Base-by-base conservation (phyloP, 495 filamentous ascomycete genomes). In the Letharia lupina region DNA sequence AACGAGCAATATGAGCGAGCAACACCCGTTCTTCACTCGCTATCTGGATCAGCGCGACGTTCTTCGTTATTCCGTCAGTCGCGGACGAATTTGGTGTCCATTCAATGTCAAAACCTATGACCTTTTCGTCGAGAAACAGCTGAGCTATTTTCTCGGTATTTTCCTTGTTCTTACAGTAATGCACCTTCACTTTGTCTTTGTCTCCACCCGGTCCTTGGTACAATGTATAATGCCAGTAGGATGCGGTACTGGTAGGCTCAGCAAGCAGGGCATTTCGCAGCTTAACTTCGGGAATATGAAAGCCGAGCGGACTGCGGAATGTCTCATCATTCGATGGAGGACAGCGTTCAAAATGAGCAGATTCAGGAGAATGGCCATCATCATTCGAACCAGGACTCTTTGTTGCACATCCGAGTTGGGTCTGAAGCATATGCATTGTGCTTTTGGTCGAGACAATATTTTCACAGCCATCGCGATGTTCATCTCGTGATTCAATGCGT, bases 61-160 rank as follows among this genome's bases (percentile, higher is more conserved):
- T 91, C 50, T 78, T 77, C 65, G 84, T 85, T 48, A 83, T 75
- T 13, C 81, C 79, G 56, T 80, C 72, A 62, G 66, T 69, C 60
- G 69, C 73, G 18, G 67, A 75, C 23, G 82, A 76, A n/a, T 82
- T 75, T 28, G 82, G 67, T 67, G 80, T 76, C 92, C 92, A 96
- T 77, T 96, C 92, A 70, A 96, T 80, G 72, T 96, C 92, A 67
- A 96, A 91, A 11, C 91, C 90, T 47, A 96, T 73, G 13, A 96
- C 73, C 63, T 84, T 79, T 69, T 93, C 84, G 16, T 84, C 65
- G 48, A 87, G 72, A 67, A 97, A 93, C 47, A 89, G 82, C 41
- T 86, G 74, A 20, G 87, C 78, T 3, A 90, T 81, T 15, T 77
- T 74, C 71, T 96, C 89, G 4, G 87, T 86, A 4, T 82, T 85